A percentile compares a stretch with the other conserved stretches of the same genome.
These are phyloP conservation scores for Boletus huronensis DNA, from an alignment of 768 basidiomycete species.

Conservation along the genomic window DNA sequence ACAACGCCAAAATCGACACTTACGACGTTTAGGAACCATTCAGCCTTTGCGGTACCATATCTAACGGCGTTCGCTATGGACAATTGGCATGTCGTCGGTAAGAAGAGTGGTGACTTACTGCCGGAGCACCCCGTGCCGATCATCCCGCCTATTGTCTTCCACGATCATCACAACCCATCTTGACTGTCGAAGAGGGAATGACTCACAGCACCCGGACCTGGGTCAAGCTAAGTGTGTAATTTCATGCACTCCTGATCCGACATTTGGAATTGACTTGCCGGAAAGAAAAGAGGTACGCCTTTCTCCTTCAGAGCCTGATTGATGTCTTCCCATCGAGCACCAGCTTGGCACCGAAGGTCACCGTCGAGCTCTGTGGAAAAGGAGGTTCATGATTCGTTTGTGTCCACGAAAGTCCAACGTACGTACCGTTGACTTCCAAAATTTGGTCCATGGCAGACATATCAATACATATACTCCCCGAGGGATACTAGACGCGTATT, in stretches of 20 bases:
- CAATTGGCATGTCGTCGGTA: not conserved
- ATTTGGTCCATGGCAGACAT: slow-evolving; percentile 66
- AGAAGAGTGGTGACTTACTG: slow-evolving; percentile 45
- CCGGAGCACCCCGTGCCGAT: slow-evolving; percentile 84
- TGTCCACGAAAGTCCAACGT: slow-evolving; percentile 4
- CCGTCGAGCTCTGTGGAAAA: slow-evolving; percentile 55
- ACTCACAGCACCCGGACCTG: slow-evolving; percentile 65
- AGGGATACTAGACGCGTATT: slow-evolving; percentile 29
- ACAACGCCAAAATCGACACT: slow-evolving; percentile 23
- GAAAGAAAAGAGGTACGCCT: slow-evolving; percentile 82
- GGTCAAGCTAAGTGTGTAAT: slow-evolving; percentile 52
- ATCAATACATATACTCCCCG: slow-evolving; percentile 66
- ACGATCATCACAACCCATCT: slow-evolving; percentile 8
- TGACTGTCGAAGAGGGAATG: not conserved
- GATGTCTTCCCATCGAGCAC: slow-evolving; percentile 75
- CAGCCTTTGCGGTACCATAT: slow-evolving; percentile 84
- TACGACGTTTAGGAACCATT: slow-evolving; percentile 84
- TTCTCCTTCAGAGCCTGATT: slow-evolving; percentile 64
- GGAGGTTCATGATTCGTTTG: not conserved
- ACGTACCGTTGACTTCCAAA: slow-evolving; percentile 50
- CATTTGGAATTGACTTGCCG: slow-evolving; percentile 43
- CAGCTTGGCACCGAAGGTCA: slow-evolving; percentile 75
- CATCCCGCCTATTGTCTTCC: slow-evolving; percentile 83
- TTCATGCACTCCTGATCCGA: not conserved
- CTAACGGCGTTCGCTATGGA: slow-evolving; percentile 69